These are phyloP conservation scores for Biscutella auriculata DNA, from an alignment of 441 rosid species.

Conservation along the genomic window DNA sequence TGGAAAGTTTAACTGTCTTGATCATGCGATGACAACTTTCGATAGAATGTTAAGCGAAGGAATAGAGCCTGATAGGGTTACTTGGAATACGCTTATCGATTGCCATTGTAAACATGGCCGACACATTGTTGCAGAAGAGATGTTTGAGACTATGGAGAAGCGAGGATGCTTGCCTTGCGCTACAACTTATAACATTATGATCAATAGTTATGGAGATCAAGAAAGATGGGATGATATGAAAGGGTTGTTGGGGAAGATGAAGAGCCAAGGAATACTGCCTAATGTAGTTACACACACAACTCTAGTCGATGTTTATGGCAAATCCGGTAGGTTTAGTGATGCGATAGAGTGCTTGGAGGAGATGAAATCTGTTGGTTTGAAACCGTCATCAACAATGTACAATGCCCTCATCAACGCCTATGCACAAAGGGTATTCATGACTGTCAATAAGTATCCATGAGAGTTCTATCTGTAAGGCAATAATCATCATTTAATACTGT, in stretches of 20 bases:
- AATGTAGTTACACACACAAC: constrained; percentile 80
- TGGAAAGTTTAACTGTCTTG: constrained; percentile 84
- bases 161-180: constrained; percentile 68
- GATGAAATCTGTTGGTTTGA: constrained; percentile 71
- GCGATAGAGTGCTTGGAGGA: constrained; percentile 81
- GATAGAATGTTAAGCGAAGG: constrained; percentile 76
- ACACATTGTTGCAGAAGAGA: constrained; percentile 64
- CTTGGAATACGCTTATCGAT: constrained; percentile 95
- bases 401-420: constrained; percentile 95
- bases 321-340: constrained; percentile 75
- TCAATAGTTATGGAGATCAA: constrained; percentile 67
- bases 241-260: constrained; percentile 58
- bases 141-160: constrained; percentile 72
- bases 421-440: constrained; percentile 66
- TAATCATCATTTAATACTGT: neutral
- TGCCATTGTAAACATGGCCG: constrained; percentile 71
- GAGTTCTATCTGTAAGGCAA: neutral
- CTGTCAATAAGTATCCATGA: neutral
- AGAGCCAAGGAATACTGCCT: constrained; percentile 51
- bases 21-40: constrained; percentile 78
- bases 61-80: constrained; percentile 68
- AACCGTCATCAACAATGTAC: constrained; percentile 80
- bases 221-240: constrained; percentile 81
- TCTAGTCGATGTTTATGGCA: constrained; percentile 78
- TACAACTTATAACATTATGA: constrained; percentile 81